A percentile compares a stretch with the other conserved stretches of the same genome.
phyloP scores from a whole-genome alignment of 768 basidiomycete genomes.

The Hypholoma sublateritium region DNA sequence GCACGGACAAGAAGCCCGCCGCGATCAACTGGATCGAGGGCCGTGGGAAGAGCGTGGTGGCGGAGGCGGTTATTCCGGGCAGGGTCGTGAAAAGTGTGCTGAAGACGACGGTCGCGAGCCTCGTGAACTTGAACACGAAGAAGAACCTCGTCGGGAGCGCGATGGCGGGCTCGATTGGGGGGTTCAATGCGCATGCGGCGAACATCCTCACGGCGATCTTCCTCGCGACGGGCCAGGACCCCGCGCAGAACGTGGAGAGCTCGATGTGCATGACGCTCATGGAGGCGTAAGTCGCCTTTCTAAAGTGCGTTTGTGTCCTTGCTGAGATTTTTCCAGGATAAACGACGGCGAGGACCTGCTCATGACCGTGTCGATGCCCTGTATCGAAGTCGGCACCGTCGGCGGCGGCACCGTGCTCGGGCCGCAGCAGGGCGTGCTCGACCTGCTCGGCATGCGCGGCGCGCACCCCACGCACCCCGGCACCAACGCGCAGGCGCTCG shows the following conservation, averaged over 20 bases:
- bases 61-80: constrained; percentile 91
- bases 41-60: constrained; percentile 95
- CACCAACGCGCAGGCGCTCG: constrained; percentile 85
- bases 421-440: constrained; percentile 88
- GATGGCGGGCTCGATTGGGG: constrained; percentile 97
- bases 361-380: constrained; percentile 97
- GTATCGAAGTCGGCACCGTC: constrained; percentile 96
- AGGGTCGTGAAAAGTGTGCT: constrained; percentile 85
- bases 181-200: constrained; percentile 98
- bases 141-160: constrained; percentile 98
- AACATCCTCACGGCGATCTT: constrained; percentile 96
- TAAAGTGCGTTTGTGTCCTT: not conserved
- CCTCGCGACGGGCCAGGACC: constrained; percentile 97
- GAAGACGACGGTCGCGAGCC: constrained; percentile 90
- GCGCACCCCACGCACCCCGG: constrained; percentile 88
- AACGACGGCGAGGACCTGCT: constrained; percentile 90
- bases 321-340: constrained; percentile 44
- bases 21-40: constrained; percentile 99
- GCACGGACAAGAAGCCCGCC: constrained; percentile 99
- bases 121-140: constrained; percentile 92
- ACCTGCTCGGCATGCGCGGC: constrained; percentile 91
- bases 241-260: constrained; percentile 98
- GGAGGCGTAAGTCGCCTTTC: constrained; percentile 78
- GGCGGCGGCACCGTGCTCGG: constrained; percentile 93
- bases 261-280: constrained; percentile 98